Conservation (phyloP, 108 stramenopile genomes). For the Skeletonema tropicum region DNA sequence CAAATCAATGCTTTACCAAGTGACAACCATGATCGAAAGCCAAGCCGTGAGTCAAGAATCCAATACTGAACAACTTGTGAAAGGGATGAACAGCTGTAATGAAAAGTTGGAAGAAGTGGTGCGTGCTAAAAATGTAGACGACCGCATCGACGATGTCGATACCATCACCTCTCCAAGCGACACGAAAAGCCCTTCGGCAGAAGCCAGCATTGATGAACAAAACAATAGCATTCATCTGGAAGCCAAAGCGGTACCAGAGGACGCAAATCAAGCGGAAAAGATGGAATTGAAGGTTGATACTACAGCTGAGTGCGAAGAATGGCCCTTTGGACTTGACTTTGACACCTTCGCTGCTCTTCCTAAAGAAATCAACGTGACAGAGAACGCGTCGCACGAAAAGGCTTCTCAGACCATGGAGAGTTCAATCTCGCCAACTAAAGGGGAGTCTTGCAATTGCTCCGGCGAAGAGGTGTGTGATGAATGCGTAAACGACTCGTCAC, state of each 20-base stretch:
- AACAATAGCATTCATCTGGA: no score
- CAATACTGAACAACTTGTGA: slow-evolving; percentile 5
- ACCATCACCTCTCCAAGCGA: background rate
- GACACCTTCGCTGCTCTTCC: background rate
- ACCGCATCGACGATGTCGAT: background rate
- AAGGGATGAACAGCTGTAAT: background rate
- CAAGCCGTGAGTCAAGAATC: slow-evolving; percentile 22
- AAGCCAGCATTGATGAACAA: background rate
- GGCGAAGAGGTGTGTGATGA: background rate
- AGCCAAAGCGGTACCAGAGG: background rate
- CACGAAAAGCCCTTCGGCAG: background rate
- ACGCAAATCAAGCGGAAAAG: background rate
- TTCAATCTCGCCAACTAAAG: background rate
- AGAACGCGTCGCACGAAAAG: background rate
- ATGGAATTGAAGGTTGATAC: slow-evolving; percentile 13
- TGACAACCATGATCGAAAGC: background rate
- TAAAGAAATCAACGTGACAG: slow-evolving; percentile 3
- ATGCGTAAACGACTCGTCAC: background rate
- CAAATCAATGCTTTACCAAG: slow-evolving; percentile 10
- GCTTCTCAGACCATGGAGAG: background rate
- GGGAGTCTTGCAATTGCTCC: background rate
- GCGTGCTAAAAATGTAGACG: background rate
- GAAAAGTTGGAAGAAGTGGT: slow-evolving; percentile 9
- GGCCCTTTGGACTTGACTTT: background rate
- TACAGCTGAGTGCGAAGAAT: background rate